Base-by-base conservation (phyloP, 768 basidiomycete genomes). In the Cantharellus anzutake region DNA sequence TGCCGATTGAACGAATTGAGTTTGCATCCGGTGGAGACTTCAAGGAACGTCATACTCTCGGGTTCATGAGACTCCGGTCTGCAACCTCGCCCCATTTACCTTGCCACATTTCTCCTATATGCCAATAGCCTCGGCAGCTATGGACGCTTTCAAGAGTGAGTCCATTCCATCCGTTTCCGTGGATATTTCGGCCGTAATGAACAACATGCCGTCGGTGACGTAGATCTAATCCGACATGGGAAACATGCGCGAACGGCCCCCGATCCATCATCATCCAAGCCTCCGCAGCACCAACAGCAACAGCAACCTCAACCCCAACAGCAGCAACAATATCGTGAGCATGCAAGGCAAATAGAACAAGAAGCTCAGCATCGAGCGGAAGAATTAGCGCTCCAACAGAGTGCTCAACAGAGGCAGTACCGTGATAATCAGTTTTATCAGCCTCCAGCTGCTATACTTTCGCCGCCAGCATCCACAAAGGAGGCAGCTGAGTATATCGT, bases 101-200 rank as follows among this genome's bases (percentile, higher is more conserved):
- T 48, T 29, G 11, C 44, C 44, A 48, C 44, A 11, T 48, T 48
- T 48, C 20, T 29, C 20, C 20, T 29, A 7, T 29, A 52, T 51
- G 61, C 41, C 34, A 42, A 61, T 57, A 41, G 50, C 60, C 34
- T 41, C 20, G 2, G 55, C 66, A 44, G 84, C 89, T 58, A 83
- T 92, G 66, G 81, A 90, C 71, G 84, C 84, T 29, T 86, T 92
- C 74, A 92, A 90, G 76, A 91, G 88, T 89, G 69, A 44, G 76
- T 71, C 39, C 44, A 3, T 42, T 57, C 58, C 48, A 38, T 64
- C 62, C 57, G 63, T 63, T 38, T 37, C 40, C 48, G 58, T 39
- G n/a, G 34, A 60, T 65, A 64, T 67, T 57, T 63, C 61, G 59
- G 57, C 56, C 62, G 61, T 67, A 60, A 42, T 44, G 39, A 5